Evolutionary conservation across 352 stramenopile genomes (phyloP).

Genomic region (Phytopythium ostracodes): DNA sequence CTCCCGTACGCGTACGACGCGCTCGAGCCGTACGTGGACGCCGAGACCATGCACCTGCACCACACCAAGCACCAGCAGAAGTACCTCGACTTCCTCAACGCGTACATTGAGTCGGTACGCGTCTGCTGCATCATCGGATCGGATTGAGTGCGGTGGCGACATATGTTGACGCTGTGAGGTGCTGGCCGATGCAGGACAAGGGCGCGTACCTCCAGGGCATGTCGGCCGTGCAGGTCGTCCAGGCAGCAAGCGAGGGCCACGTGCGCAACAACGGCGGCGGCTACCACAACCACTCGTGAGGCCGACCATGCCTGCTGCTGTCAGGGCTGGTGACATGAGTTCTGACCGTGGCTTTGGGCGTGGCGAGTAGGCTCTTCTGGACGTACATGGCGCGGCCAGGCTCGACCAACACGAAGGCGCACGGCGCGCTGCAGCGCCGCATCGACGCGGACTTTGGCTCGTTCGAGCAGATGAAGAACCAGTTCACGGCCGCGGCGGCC

Average conservation of each 20-base stretch:
- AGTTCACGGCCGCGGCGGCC: constrained; percentile 86
- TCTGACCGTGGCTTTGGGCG: too few species aligned
- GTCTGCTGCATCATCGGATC: too few species aligned
- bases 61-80: constrained; percentile 90
- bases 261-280: constrained; percentile 85
- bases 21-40: constrained; percentile 87
- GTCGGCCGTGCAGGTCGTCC: constrained; percentile 75
- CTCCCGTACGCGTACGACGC: constrained; percentile 85
- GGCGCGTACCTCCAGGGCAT: constrained; percentile 65
- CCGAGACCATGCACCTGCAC: constrained; percentile 89
- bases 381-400: constrained; percentile 87
- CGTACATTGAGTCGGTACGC: constrained; percentile 64
- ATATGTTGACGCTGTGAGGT: too few species aligned
- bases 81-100: constrained; percentile 90
- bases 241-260: constrained; percentile 62
- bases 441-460: constrained; percentile 91
- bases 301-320: not conserved
- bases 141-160: too few species aligned
- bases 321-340: not conserved
- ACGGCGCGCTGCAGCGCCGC: constrained; percentile 67
- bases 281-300: constrained; percentile 80
- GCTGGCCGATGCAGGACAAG: constrained; percentile 39
- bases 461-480: constrained; percentile 83
- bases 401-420: constrained; percentile 69
- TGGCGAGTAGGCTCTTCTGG: constrained; percentile 81